Evolutionary conservation across 192 early-diverging fungal genomes (phyloP).

Genomic region (Allomyces arbusculus): DNA sequence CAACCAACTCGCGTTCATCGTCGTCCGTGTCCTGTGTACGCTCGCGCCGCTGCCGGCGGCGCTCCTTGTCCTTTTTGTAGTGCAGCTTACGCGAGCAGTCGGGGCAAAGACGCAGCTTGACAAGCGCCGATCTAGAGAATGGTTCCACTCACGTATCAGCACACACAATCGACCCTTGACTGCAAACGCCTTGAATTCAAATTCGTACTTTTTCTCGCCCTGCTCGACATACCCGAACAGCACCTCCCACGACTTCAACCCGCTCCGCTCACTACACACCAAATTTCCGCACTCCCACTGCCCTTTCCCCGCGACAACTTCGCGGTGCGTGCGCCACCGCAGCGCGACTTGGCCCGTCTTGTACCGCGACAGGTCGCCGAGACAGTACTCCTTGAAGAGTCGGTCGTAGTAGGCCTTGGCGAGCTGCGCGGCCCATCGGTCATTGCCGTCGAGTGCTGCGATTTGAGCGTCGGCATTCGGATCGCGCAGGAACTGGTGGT

Average conservation of each 20-base stretch:
- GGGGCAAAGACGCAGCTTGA: slow-evolving; percentile 56
- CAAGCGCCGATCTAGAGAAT: slow-evolving; percentile 17
- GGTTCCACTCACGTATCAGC: too few species aligned
- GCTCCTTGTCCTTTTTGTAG: slow-evolving; percentile 37
- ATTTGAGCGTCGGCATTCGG: too few species aligned
- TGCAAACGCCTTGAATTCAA: too few species aligned
- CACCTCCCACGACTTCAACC: slow-evolving; percentile 61
- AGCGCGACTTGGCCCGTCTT: slow-evolving; percentile 44
- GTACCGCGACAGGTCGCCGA: slow-evolving; percentile 49
- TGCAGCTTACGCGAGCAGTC: slow-evolving; percentile 50
- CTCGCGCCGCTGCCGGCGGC: too few species aligned
- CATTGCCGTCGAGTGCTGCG: slow-evolving; percentile 6
- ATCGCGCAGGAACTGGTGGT: too few species aligned
- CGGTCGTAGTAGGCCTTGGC: slow-evolving; percentile 72
- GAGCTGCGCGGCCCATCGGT: slow-evolving; percentile 48
- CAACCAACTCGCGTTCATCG: too few species aligned
- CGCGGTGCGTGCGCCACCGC: slow-evolving; percentile 47
- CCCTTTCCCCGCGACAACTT: slow-evolving; percentile 48
- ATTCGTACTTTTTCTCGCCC: slow-evolving; percentile 49
- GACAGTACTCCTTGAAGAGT: slow-evolving; percentile 66
- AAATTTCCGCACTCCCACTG: slow-evolving; percentile 36
- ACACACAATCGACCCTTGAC: too few species aligned
- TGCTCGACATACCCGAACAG: slow-evolving; percentile 65
- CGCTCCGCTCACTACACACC: slow-evolving; percentile 16
- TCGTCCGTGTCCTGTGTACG: too few species aligned